Conservation (phyloP, 2,329 filamentous ascomycete genomes). For the Pseudofabraea citricarpa region DNA sequence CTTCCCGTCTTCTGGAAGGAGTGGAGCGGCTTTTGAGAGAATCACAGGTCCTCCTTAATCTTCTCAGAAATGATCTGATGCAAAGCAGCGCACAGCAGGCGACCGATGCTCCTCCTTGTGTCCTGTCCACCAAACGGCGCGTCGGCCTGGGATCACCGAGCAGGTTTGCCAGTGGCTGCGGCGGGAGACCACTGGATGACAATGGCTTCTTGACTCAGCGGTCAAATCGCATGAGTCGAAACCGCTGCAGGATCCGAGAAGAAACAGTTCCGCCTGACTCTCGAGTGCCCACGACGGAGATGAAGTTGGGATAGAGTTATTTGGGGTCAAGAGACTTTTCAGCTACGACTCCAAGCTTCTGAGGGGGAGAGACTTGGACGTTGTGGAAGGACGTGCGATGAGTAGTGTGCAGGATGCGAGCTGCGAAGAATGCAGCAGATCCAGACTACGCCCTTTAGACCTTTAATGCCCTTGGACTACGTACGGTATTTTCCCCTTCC, state of each 20-base stretch:
- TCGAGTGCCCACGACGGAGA: background rate
- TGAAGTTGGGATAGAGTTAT: conserved; percentile 18
- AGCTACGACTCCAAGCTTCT: conserved; percentile 9
- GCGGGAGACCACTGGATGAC: too few relatives aligned
- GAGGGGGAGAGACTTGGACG: conserved; percentile 4
- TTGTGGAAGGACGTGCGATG: conserved; percentile 9
- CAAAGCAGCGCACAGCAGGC: background rate
- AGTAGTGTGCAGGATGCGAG: conserved; percentile 6
- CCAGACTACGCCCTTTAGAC: background rate
- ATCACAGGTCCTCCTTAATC: background rate
- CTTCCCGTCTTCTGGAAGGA: conserved; percentile 1
- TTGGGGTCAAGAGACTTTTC: conserved; percentile 5
- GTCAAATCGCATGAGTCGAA: conserved; percentile 15
- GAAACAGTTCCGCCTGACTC: too few relatives aligned
- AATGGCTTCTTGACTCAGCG: conserved; percentile 5
- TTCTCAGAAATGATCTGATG: background rate
- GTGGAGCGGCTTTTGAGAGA: background rate
- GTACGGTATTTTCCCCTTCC: background rate
- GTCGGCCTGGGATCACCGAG: too few relatives aligned
- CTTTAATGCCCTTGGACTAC: background rate
- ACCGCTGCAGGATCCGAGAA: background rate
- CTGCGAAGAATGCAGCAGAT: conserved; percentile 3
- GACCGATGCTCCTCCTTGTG: background rate
- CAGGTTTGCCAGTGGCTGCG: too few relatives aligned
- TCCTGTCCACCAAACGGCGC: too few relatives aligned